Base-by-base conservation (phyloP, 768 basidiomycete species). In the Plicaturopsis crispa region DNA sequence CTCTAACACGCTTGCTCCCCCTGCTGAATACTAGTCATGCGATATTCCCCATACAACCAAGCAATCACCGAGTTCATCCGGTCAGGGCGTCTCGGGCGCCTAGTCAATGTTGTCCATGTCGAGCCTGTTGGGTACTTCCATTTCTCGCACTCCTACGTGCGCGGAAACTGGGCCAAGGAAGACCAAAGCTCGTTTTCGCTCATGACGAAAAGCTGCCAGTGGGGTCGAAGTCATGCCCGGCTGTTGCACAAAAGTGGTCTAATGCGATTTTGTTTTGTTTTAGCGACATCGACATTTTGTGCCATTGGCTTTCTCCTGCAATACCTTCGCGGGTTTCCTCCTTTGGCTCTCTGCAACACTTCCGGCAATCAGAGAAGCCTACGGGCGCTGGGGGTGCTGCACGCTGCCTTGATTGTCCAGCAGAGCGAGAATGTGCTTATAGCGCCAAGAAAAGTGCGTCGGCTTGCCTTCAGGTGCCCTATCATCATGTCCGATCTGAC, bases 171-270 rank as follows among this genome's bases (percentile, higher is more conserved):
- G 90, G 57, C 65, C 3, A 75, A 66, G 18, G 84, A 92, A 52
- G 58, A 62, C 3, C 62, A 69, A 5, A 83, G 84, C 48, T 81
- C 78, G 17, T 92, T 92, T 57, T 78, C 83, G 11, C 70, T 93
- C 36, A 78, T 93, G 80, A 83, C 88, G 13, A 93, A 93, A 65
- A 79, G 80, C 47, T 93, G 84, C 73, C 90, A 93, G 87, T 89
- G 56, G 51, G 80, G 18, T 34, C 35, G 37, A n/a, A n/a, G n/a
- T 28, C 28, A 34, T 33, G 17, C 23, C 14, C 30, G 22, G 14
- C 22, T 40, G 21, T 18, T 38, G 18, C 38, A 11, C 21, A 23
- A 21, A 39, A 31, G 41, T 42, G 35, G 41, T 40, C 18, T 26
- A 38, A 36, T 26, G 21, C 17, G 20, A 14, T 21, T 17, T 28